phyloP scores from a whole-genome alignment of 208 protist species.

The Naegleria gruberi region DNA sequence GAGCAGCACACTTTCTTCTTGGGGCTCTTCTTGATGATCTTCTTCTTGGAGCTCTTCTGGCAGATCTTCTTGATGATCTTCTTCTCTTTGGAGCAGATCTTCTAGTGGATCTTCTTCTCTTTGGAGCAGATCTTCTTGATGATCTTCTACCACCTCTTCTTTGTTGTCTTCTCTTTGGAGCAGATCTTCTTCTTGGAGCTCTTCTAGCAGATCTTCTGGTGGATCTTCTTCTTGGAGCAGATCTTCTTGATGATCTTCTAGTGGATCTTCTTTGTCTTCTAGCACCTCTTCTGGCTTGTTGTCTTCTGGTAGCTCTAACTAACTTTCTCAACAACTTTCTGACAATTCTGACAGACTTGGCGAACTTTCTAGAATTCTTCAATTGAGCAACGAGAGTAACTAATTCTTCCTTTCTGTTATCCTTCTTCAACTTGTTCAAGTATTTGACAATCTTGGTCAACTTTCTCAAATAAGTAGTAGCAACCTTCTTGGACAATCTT shows the following conservation, averaged over 20 bases:
- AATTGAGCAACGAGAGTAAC: background rate
- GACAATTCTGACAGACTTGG: background rate
- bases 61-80: too few relatives aligned
- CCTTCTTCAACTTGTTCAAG: background rate
- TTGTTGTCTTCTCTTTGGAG: background rate
- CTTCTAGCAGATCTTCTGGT: background rate
- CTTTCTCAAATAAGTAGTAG: background rate
- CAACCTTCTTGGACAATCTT: background rate
- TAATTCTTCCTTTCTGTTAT: background rate
- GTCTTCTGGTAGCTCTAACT: background rate
- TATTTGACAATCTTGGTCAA: background rate
- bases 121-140: too few relatives aligned
- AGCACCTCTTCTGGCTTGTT: background rate
- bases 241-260: background rate
- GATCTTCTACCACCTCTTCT: too few relatives aligned
- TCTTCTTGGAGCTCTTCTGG: background rate
- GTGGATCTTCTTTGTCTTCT: background rate
- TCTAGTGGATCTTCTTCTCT: too few relatives aligned
- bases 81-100: too few relatives aligned
- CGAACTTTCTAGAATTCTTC: background rate
- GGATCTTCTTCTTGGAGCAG: too few relatives aligned
- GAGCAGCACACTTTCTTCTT: too few relatives aligned
- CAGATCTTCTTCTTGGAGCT: background rate
- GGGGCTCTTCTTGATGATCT: too few relatives aligned
- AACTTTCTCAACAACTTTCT: background rate